These are phyloP conservation scores for Camelina neglecta DNA, from an alignment of 345 rosid species.

Conservation along the genomic window DNA sequence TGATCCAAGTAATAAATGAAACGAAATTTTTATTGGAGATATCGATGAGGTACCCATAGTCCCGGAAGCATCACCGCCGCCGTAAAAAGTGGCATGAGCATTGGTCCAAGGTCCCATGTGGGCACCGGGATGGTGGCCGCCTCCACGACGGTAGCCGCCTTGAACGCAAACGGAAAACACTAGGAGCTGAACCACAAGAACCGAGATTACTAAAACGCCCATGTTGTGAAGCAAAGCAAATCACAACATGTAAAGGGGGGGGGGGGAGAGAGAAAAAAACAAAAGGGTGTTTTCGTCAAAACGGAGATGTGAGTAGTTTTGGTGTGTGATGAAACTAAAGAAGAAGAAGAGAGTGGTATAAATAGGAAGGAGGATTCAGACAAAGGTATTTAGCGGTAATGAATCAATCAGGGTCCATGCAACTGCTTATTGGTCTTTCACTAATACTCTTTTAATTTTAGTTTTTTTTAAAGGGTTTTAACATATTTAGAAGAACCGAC, in stretches of 20 bases:
- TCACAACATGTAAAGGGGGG: slow-evolving; percentile 22
- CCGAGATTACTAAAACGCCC: slow-evolving; percentile 31
- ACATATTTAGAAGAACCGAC: slow-evolving; percentile 18
- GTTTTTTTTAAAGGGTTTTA: background rate
- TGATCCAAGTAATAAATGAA: slow-evolving; percentile 9
- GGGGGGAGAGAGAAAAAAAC: background rate
- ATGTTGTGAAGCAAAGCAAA: slow-evolving; percentile 29
- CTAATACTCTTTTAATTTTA: slow-evolving; percentile 10
- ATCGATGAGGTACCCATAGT: slow-evolving; percentile 62
- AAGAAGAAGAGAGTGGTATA: slow-evolving; percentile 36
- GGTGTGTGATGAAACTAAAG: slow-evolving; percentile 28
- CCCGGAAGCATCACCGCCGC: slow-evolving; percentile 87
- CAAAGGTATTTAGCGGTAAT: slow-evolving; percentile 40
- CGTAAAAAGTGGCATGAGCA: slow-evolving; percentile 84
- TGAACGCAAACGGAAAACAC: slow-evolving; percentile 32
- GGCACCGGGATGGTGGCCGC: slow-evolving; percentile 40
- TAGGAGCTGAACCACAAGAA: slow-evolving; percentile 30
- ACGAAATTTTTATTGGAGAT: background rate
- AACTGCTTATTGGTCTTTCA: slow-evolving; percentile 28
- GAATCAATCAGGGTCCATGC: slow-evolving; percentile 45
- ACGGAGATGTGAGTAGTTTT: slow-evolving; percentile 12
- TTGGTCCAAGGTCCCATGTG: slow-evolving; percentile 62
- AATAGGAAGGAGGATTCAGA: slow-evolving; percentile 31
- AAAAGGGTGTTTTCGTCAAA: slow-evolving; percentile 25
- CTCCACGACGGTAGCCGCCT: slow-evolving; percentile 31